Percentiles rank a stretch among this genome's conserved stretches.
Evolutionary conservation across 2,329 filamentous ascomycete species (phyloP).

Genomic region (Xylariaceae sp.): DNA sequence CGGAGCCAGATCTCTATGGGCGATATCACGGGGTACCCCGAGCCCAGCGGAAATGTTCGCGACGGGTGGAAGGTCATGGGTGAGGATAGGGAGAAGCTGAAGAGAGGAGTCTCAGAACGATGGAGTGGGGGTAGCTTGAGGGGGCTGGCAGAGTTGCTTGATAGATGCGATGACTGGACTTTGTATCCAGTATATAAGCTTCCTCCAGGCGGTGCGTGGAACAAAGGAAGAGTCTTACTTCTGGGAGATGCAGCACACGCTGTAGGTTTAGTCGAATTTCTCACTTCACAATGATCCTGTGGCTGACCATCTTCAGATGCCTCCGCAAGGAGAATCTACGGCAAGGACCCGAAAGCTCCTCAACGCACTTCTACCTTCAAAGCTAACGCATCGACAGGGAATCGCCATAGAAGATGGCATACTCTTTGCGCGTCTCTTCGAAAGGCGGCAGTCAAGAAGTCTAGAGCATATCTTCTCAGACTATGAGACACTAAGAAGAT

Average conservation of each 20-base stretch:
- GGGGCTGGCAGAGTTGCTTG: neutral
- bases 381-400: neutral
- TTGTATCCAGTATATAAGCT: neutral
- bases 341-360: too few species aligned
- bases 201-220: neutral
- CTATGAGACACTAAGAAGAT: neutral
- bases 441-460: neutral
- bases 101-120: neutral
- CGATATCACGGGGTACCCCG: neutral
- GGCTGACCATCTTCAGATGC: neutral
- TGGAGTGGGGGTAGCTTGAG: neutral
- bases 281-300: neutral
- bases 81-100: neutral
- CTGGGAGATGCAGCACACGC: slow-evolving; percentile 1
- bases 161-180: neutral
- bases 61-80: neutral
- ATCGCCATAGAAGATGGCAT: slow-evolving; percentile 1
- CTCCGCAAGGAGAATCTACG: slow-evolving; percentile 1
- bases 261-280: neutral
- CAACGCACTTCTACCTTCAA: too few species aligned
- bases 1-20: neutral
- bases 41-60: neutral
- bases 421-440: neutral
- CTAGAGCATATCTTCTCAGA: neutral
- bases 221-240: neutral